Percentiles rank a stretch among this genome's conserved stretches.
phyloP scores from a whole-genome alignment of 345 rosid species.

The Tarenaya hassleriana region DNA sequence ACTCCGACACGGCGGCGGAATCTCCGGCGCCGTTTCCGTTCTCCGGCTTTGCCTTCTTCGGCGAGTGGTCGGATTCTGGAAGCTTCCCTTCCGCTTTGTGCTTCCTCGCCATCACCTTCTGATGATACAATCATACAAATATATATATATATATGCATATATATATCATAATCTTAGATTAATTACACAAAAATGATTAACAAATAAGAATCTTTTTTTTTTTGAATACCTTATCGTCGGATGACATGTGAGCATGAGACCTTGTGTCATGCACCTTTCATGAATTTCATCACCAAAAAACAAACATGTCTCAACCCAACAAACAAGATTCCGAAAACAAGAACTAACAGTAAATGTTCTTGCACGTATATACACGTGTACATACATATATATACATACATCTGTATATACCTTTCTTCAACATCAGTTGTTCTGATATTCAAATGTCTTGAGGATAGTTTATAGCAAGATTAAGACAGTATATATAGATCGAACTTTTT shows the following conservation, averaged over 20 bases:
- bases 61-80: slow-evolving; percentile 50
- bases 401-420: too few relatives aligned
- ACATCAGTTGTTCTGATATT: too few relatives aligned
- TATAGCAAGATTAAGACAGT: too few relatives aligned
- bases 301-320: not conserved
- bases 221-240: slow-evolving; percentile 38
- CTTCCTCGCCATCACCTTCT: slow-evolving; percentile 58
- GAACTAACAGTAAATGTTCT: too few relatives aligned
- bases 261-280: slow-evolving; percentile 70
- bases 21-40: slow-evolving; percentile 22
- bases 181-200: not conserved
- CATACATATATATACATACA: too few relatives aligned
- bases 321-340: not conserved
- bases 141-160: not conserved
- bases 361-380: too few relatives aligned
- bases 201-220: too few relatives aligned
- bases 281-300: too few relatives aligned
- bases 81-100: slow-evolving; percentile 69
- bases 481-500: too few relatives aligned
- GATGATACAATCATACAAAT: not conserved
- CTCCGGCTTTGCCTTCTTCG: slow-evolving; percentile 53
- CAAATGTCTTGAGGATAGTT: too few relatives aligned
- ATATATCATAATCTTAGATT: not conserved
- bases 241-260: slow-evolving; percentile 47
- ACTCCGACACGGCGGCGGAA: slow-evolving; percentile 41